Evolutionary conservation across 305 asterid genomes (phyloP).

Genomic region (Fraxinus latifolia): DNA sequence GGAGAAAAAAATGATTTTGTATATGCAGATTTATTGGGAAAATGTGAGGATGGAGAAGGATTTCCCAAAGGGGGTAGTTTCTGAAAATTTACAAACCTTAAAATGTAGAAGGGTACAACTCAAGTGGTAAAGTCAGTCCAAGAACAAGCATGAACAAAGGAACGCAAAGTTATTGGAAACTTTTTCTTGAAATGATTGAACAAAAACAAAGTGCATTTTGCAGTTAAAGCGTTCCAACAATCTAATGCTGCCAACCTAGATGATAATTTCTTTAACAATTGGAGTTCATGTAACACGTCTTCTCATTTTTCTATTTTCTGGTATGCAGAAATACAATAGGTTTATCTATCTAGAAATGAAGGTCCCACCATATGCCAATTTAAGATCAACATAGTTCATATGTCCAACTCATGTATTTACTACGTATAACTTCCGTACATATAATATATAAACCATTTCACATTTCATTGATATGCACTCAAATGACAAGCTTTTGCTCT

Average conservation of each 20-base stretch:
- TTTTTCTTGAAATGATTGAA: not conserved
- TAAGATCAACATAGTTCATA: not conserved
- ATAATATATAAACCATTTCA: not conserved
- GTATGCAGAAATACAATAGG: not conserved
- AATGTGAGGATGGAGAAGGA: constrained; percentile 45
- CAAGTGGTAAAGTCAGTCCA: not conserved
- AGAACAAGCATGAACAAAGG: not conserved
- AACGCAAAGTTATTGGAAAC: not conserved
- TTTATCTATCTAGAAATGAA: not conserved
- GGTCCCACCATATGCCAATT: not conserved
- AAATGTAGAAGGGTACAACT: not conserved
- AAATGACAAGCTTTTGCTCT: not conserved
- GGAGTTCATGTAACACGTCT: not conserved
- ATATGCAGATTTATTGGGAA: constrained; percentile 38
- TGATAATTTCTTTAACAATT: not conserved
- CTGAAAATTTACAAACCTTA: not conserved
- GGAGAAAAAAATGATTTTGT: constrained; percentile 44
- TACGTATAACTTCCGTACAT: not conserved
- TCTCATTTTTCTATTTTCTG: not conserved
- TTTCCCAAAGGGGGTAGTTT: not conserved
- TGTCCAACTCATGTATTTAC: not conserved
- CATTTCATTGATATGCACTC: not conserved
- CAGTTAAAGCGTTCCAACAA: not conserved
- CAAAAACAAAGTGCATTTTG: not conserved
- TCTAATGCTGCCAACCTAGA: not conserved